Percentiles rank a stretch among this genome's conserved stretches.
These are phyloP conservation scores for Arthrobotrys sinensis DNA, from an alignment of 2,329 filamentous ascomycete genomes.

Conservation along the genomic window DNA sequence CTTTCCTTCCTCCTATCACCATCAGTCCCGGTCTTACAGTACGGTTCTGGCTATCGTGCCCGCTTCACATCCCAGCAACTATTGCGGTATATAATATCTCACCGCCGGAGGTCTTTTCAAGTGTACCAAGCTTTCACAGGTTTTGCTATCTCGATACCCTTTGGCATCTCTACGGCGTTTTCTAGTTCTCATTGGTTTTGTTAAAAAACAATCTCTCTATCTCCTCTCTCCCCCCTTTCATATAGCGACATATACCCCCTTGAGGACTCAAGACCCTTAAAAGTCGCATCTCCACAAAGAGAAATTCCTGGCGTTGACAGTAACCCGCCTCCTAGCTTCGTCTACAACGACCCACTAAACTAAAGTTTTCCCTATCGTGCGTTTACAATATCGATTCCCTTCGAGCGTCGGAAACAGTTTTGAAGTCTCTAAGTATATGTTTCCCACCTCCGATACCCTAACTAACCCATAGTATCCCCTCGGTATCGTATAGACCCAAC, in stretches of 20 bases:
- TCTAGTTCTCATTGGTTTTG: conserved; percentile 29
- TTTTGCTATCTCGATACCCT: conserved; percentile 49
- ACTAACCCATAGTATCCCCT: conserved; percentile 54
- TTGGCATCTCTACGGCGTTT: conserved; percentile 39
- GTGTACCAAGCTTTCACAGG: conserved; percentile 36
- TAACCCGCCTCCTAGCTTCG: conserved; percentile 34
- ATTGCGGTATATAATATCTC: conserved; percentile 49
- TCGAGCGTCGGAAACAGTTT: conserved; percentile 56
- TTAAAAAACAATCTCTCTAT: conserved; percentile 19
- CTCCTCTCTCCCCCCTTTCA: conserved; percentile 34
- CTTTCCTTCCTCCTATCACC: not conserved
- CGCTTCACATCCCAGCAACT: conserved; percentile 9
- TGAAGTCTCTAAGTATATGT: conserved; percentile 53
- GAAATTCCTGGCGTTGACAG: conserved; percentile 34
- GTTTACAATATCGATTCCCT: conserved; percentile 60
- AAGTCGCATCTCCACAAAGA: conserved; percentile 16
- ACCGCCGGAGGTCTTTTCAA: conserved; percentile 20
- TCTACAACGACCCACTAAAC: conserved; percentile 33
- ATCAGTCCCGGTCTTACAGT: conserved; percentile 40
- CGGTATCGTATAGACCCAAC: conserved; percentile 42
- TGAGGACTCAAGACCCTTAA: conserved; percentile 12
- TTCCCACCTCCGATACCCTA: conserved; percentile 35
- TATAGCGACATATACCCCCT: conserved; percentile 53
- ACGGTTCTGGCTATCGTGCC: conserved; percentile 25
- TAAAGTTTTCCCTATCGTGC: conserved; percentile 55